Conservation (phyloP, 345 rosid genomes). For the Hevea brasiliensis region DNA sequence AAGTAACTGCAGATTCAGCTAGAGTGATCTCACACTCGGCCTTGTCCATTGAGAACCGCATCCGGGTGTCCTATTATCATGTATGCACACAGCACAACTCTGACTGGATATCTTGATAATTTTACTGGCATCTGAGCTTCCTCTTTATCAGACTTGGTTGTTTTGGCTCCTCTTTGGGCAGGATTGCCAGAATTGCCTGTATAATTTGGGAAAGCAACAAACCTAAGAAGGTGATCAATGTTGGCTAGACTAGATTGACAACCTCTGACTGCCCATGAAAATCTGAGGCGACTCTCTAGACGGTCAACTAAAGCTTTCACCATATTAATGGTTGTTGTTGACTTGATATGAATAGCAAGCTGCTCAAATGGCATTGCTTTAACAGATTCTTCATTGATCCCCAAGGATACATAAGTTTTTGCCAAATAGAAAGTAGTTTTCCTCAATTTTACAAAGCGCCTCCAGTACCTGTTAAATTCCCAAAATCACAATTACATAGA, state of each 20-base stretch:
- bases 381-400: slow-evolving; percentile 47
- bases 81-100: slow-evolving; percentile 82
- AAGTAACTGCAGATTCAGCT: slow-evolving; percentile 56
- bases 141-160: slow-evolving; percentile 24
- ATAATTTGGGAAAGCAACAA: slow-evolving; percentile 58
- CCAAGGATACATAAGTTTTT: slow-evolving; percentile 55
- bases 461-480: slow-evolving; percentile 65
- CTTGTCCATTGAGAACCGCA: slow-evolving; percentile 75
- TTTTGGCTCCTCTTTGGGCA: slow-evolving; percentile 49
- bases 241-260: slow-evolving; percentile 45
- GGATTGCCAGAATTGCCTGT: slow-evolving; percentile 30
- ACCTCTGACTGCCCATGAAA: slow-evolving; percentile 40
- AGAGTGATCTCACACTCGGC: slow-evolving; percentile 70
- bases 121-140: slow-evolving; percentile 38
- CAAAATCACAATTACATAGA: not conserved
- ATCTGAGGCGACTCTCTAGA: slow-evolving; percentile 61
- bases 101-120: slow-evolving; percentile 70
- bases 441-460: slow-evolving; percentile 50
- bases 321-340: slow-evolving; percentile 47
- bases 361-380: slow-evolving; percentile 74
- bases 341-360: slow-evolving; percentile 63
- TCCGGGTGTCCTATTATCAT: slow-evolving; percentile 90
- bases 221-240: slow-evolving; percentile 77
- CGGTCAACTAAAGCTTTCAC: slow-evolving; percentile 63
- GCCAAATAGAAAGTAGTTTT: slow-evolving; percentile 64